Conservation (phyloP, 192 early-diverging fungal species). For the Pilaira anomala region DNA sequence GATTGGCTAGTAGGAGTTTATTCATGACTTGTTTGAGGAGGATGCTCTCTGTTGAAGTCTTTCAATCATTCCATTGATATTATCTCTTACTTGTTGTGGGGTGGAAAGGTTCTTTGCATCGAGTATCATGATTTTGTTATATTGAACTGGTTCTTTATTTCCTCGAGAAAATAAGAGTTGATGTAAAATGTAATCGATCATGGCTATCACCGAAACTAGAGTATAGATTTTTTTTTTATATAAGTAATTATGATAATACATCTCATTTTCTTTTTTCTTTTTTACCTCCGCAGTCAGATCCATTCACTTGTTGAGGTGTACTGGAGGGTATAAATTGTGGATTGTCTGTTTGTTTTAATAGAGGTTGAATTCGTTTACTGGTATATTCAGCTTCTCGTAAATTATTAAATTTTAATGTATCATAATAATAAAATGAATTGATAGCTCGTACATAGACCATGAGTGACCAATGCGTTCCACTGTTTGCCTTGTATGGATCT, state of each 20-base stretch:
- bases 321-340: slow-evolving; percentile 12
- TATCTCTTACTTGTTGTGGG: slow-evolving; percentile 11
- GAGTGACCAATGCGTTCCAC: slow-evolving; percentile 28
- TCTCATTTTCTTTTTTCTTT: neutral
- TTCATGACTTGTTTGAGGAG: neutral
- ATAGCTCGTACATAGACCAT: slow-evolving; percentile 17
- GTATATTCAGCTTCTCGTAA: neutral
- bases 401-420: slow-evolving; percentile 18
- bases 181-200: slow-evolving; percentile 6
- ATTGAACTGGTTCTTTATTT: neutral
- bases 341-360: neutral
- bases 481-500: slow-evolving; percentile 7
- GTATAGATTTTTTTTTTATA: neutral
- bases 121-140: neutral
- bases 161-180: slow-evolving; percentile 7
- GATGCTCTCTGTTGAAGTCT: slow-evolving; percentile 36
- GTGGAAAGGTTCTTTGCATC: neutral
- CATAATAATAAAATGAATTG: slow-evolving; percentile 28
- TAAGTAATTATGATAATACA: neutral
- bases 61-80: slow-evolving; percentile 3
- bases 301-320: slow-evolving; percentile 25
- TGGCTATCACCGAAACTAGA: slow-evolving; percentile 16
- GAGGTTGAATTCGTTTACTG: neutral
- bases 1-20: neutral
- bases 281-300: slow-evolving; percentile 25